Evolutionary conservation across 73 alveolate species (phyloP).

Genomic region (Paramecium biaurelia): DNA sequence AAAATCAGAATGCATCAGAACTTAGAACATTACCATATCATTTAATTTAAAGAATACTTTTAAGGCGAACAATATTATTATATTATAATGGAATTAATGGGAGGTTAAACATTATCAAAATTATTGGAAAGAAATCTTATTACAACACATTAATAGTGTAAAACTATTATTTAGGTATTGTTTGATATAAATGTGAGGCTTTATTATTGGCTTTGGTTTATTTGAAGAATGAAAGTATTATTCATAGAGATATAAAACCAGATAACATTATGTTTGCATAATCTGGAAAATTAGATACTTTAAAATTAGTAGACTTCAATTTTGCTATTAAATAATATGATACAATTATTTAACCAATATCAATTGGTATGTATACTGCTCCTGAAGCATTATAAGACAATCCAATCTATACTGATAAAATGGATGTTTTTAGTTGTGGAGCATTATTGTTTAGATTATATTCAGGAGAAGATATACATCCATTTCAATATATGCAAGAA

Average conservation of each 20-base stretch:
- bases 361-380: not conserved
- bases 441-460: not conserved
- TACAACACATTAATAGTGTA: not conserved
- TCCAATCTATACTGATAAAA: not conserved
- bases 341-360: not conserved
- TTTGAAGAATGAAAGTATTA: not conserved
- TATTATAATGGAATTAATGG: not conserved
- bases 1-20: not conserved
- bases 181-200: not conserved
- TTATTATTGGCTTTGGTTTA: not conserved
- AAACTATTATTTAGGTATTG: not conserved
- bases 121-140: not conserved
- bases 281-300: not conserved
- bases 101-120: not conserved
- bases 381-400: not conserved
- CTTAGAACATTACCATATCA: not conserved
- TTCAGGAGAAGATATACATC: not conserved
- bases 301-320: not conserved
- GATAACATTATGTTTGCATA: not conserved
- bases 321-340: not conserved
- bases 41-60: not conserved
- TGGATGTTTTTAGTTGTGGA: slow-evolving; percentile 45
- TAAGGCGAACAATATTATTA: not conserved
- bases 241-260: slow-evolving; percentile 28
- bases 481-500: not conserved